Conservation (phyloP, 2,329 filamentous ascomycete species). For the Aspergillus pseudoviridinutans region DNA sequence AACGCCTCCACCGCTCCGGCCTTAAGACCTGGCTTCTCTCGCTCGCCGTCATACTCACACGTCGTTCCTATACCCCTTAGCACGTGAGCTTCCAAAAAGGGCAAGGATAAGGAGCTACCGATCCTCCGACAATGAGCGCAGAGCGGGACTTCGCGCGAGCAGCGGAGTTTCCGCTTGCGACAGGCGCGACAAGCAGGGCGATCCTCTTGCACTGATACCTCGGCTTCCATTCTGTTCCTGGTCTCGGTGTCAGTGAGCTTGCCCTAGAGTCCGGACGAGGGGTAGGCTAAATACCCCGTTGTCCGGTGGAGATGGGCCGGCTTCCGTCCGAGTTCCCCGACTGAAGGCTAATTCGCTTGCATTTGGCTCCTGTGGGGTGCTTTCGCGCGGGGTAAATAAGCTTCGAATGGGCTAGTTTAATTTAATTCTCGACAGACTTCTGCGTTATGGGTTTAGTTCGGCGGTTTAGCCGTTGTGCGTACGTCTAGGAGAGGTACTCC, state of each 20-base stretch:
- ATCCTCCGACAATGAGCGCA: conserved; percentile 3
- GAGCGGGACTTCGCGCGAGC: conserved; percentile 1
- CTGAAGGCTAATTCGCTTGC: not conserved
- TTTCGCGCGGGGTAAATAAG: not conserved
- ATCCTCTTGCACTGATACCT: not conserved
- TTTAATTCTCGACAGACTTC: no score
- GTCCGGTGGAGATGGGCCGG: not conserved
- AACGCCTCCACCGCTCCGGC: conserved; percentile 36
- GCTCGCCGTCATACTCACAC: conserved; percentile 31
- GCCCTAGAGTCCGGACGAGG: not conserved
- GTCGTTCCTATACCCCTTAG: not conserved
- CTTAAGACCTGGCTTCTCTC: conserved; percentile 37
- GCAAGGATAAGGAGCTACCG: not conserved
- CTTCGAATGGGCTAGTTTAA: not conserved
- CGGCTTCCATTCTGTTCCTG: not conserved
- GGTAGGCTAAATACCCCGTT: not conserved
- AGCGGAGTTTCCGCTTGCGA: conserved; percentile 1
- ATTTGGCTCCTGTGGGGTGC: not conserved
- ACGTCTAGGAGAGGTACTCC: no score
- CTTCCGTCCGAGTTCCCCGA: not conserved
- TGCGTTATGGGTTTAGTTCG: not conserved
- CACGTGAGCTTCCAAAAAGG: not conserved
- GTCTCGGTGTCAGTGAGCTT: not conserved
- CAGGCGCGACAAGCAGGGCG: not conserved
- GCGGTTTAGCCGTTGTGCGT: not conserved